Evolutionary conservation across 139 green algal species (phyloP), one percentile per base, ranked within the genome.

Genomic region (Chlamydomonas applanata): DNA sequence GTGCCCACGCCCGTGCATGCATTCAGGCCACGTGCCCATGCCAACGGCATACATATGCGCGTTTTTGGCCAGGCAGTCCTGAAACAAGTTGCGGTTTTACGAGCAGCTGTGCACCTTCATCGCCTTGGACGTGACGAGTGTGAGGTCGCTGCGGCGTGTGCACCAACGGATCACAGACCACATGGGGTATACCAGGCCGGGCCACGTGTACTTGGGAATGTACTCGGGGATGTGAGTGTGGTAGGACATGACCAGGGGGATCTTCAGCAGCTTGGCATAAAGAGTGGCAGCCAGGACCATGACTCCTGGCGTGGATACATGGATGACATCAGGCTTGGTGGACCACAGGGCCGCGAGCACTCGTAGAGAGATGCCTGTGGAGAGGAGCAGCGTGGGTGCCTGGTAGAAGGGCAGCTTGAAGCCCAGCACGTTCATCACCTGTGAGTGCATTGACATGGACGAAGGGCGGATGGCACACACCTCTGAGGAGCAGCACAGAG

Each of bases 221-320:
- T 98, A 98, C 75, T 96, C 86, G 3, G 96, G 96, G 27, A 99
- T 90, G 84, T 99, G 96, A 1, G 96, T 99, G 88, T 99, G 96
- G 83, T 99, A 99, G 13, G 88, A 95, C 62, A 98, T 86, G 35
- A 96, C 87, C n/a, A 99, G 82, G 1, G 96, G 94, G 11, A 93
- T 79, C 46, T 83, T 83, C 29, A 98, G 84, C 62, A 98, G 75
- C 61, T 94, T 93, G 7, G 92, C 86, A 78, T 98, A 98, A 60
- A 98, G 74, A 33, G 94, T 89, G 32, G 92, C 93, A 2, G 94
- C 90, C n/a, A 66, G 59, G 7, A 93, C 88, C 67, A 97, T 87
- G 34, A 93, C 56, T n/a, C 90, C 94, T 1, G 94, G 93, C 9
- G 88, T 91, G 36, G 87, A 93, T 45, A 87, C 87, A 81, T 98